Conservation (phyloP, 208 protist species). For the Trypanosoma vivax region DNA sequence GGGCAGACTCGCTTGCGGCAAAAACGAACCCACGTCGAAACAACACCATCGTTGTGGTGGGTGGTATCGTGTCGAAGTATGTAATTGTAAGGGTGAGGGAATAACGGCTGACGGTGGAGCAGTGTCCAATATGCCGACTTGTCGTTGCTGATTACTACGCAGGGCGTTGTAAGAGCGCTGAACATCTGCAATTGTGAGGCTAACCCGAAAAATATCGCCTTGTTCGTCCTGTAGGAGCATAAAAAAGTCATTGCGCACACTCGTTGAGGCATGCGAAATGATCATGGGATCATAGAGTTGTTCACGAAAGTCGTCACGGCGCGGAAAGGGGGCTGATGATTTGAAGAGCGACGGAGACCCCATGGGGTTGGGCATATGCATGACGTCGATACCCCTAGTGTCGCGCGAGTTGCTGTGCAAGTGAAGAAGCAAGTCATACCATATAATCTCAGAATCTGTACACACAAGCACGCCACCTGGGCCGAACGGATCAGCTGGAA, state of each 20-base stretch:
- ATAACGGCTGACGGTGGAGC: neutral
- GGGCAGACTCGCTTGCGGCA: constrained; percentile 91
- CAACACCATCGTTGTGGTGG: constrained; percentile 83
- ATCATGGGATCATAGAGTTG: constrained; percentile 88
- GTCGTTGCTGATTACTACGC: constrained; percentile 25
- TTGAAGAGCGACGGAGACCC: constrained; percentile 54
- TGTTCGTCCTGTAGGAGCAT: constrained; percentile 95
- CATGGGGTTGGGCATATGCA: constrained; percentile 1
- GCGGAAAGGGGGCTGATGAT: constrained; percentile 63
- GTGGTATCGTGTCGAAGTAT: constrained; percentile 98
- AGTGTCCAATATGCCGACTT: too few relatives aligned
- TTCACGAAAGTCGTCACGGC: constrained; percentile 71
- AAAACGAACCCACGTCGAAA: constrained; percentile 96
- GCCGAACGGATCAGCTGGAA: constrained; percentile 85
- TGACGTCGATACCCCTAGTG: constrained; percentile 3
- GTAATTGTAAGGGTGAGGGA: constrained; percentile 71
- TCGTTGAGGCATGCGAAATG: constrained; percentile 64
- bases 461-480: constrained; percentile 97
- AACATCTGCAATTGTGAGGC: constrained; percentile 54
- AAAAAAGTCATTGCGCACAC: constrained; percentile 90
- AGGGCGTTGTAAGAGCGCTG: constrained; percentile 75
- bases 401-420: constrained; percentile 14
- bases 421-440: constrained; percentile 75
- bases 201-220: constrained; percentile 97
- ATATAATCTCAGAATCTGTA: constrained; percentile 91